Base-by-base conservation (phyloP, 352 stramenopile species). In the Pseudoperonospora humuli region DNA sequence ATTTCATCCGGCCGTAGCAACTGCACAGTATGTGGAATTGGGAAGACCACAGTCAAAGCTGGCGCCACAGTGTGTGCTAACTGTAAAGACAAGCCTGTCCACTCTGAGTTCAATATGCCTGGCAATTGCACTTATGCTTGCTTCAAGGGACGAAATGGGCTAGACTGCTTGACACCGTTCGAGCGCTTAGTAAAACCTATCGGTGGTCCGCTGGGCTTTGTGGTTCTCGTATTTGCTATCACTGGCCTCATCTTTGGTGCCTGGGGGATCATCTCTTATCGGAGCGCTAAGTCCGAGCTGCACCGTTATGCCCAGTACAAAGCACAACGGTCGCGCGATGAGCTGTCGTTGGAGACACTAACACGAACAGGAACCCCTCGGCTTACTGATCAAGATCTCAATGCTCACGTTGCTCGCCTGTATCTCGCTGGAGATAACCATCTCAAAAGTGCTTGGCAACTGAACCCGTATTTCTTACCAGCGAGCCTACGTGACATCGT, bases 111-210 rank as follows among this genome's bases (percentile, higher is more conserved):
- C 54, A 91, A 93, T 20, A 67, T 89, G 35, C 67, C 37, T 3
- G 81, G 81, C 8, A 85, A 86, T 25, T 93, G 81, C 44, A 81
- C 71, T 7, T 93, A 93, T 41, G 76, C 73, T 1, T 93, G 81
- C 31, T 75, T 75, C 23, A 90, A 89, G 46, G 81, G 81, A 0
- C 74, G 76, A 5, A 88, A 71, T 24, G 81, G 77, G 4, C 54
- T 89, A 0, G 72, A 89, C 44, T 93, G 81, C 40, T 57, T 91
- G 28, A 93, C 81, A 1, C 81, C 81, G 1, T 93, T 93, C 39
- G 81, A 93, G 49, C 67, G 73, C 1, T 70, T 93, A 18, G 61
- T 89, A 19, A 78, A 89, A 42, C 78, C 78, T 18, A 86, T 93
- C 33, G 81, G 78, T 33, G 81, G 81, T 3, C 67, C 72, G 3